Evolutionary conservation across 441 rosid species (phyloP).

Genomic region (Dalechampia spathulata): DNA sequence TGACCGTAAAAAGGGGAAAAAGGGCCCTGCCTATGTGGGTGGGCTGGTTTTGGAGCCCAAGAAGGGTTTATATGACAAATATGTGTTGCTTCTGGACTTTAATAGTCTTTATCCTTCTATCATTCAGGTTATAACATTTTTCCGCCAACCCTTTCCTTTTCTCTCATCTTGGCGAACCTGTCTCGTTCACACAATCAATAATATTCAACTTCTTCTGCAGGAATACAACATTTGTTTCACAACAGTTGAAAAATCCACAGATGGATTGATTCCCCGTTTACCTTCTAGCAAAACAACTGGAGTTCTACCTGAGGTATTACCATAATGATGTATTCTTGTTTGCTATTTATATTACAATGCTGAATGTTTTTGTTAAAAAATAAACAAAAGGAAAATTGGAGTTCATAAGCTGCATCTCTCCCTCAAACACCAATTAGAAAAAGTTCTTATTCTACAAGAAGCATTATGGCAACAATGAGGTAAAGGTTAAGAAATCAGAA

Average conservation of each 20-base stretch:
- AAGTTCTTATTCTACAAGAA: background rate
- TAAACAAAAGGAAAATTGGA: background rate
- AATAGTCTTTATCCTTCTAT: slow-evolving; percentile 99
- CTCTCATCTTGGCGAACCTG: background rate
- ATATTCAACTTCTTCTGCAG: slow-evolving; percentile 34
- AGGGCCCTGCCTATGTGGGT: slow-evolving; percentile 88
- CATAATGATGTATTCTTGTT: background rate
- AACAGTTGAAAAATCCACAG: slow-evolving; percentile 74
- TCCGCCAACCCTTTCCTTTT: slow-evolving; percentile 12
- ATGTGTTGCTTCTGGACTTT: slow-evolving; percentile 89
- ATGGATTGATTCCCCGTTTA: slow-evolving; percentile 62
- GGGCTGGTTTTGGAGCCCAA: slow-evolving; percentile 98
- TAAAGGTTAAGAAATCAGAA: background rate
- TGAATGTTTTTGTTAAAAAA: background rate
- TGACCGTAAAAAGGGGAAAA: slow-evolving; percentile 56
- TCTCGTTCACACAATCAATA: slow-evolving; percentile 5
- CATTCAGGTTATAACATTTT: slow-evolving; percentile 63
- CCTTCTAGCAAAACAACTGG: slow-evolving; percentile 68
- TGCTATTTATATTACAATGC: background rate
- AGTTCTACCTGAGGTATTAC: slow-evolving; percentile 82
- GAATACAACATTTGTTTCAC: slow-evolving; percentile 97
- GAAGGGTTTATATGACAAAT: slow-evolving; percentile 89
- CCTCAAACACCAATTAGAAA: background rate
- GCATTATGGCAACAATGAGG: background rate
- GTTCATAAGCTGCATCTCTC: background rate